Evolutionary conservation across 306 rosid species (phyloP).

Genomic region (Coriaria nepalensis): DNA sequence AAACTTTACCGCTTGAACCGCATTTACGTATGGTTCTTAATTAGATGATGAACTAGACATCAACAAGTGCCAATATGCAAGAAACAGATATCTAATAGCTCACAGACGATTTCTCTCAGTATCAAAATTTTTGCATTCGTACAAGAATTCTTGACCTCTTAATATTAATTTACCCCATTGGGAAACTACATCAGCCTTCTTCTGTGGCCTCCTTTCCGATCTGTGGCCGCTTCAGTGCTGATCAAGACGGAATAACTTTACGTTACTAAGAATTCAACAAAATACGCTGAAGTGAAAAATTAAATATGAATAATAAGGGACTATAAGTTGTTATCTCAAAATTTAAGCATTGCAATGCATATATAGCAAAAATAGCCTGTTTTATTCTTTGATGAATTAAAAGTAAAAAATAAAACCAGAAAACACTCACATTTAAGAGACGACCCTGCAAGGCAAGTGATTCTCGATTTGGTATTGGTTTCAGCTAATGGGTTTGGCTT

Average conservation of each 20-base stretch:
- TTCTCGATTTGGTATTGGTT: slow-evolving; percentile 61
- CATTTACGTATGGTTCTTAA: slow-evolving; percentile 1
- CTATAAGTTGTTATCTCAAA: too few species aligned
- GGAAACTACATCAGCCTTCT: neutral
- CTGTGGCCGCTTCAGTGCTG: slow-evolving; percentile 23
- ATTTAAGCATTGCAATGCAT: too few species aligned
- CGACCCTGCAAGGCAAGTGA: slow-evolving; percentile 87
- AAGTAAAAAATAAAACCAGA: neutral
- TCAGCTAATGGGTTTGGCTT: slow-evolving; percentile 67
- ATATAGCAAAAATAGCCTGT: too few species aligned
- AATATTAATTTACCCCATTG: too few species aligned
- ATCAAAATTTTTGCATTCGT: too few species aligned
- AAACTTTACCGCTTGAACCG: too few species aligned
- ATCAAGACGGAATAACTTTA: neutral
- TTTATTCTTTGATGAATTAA: neutral
- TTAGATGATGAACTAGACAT: too few species aligned
- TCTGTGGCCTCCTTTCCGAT: slow-evolving; percentile 15
- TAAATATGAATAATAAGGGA: too few species aligned
- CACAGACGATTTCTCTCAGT: too few species aligned
- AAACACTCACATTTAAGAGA: slow-evolving; percentile 50
- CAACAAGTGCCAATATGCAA: too few species aligned
- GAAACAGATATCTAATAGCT: too few species aligned
- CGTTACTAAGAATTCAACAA: neutral
- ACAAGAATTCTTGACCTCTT: too few species aligned
- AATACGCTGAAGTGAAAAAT: neutral